These are phyloP conservation scores for Aspergillus carbonarius DNA, from an alignment of 2,329 filamentous ascomycete species.

Conservation along the genomic window DNA sequence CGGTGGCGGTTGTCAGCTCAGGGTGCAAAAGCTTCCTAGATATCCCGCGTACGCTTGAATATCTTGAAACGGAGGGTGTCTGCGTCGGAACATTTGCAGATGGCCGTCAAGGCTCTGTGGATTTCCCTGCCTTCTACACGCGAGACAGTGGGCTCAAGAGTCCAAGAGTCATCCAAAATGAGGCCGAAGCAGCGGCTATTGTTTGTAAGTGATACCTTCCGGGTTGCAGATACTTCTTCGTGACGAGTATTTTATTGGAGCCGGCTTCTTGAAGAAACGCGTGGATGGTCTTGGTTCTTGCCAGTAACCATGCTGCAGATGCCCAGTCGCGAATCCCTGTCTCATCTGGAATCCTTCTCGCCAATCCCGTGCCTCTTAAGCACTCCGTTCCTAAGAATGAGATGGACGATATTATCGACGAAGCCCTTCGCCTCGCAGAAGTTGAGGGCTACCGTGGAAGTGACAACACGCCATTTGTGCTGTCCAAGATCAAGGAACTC, in stretches of 20 bases:
- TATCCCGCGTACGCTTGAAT: slow-evolving; percentile 83
- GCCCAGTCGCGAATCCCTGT: slow-evolving; percentile 72
- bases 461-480: slow-evolving; percentile 80
- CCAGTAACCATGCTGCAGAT: slow-evolving; percentile 42
- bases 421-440: slow-evolving; percentile 65
- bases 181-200: slow-evolving; percentile 84
- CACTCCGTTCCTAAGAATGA: slow-evolving; percentile 67
- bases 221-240: too few relatives aligned
- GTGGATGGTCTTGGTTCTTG: background rate
- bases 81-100: slow-evolving; percentile 88
- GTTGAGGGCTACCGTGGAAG: slow-evolving; percentile 68
- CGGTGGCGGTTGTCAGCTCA: slow-evolving; percentile 82
- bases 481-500: slow-evolving; percentile 75
- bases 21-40: slow-evolving; percentile 97
- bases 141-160: slow-evolving; percentile 81
- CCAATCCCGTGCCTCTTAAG: slow-evolving; percentile 78
- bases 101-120: slow-evolving; percentile 67
- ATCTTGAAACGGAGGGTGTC: slow-evolving; percentile 68
- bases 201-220: slow-evolving; percentile 56
- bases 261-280: too few relatives aligned
- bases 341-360: slow-evolving; percentile 78
- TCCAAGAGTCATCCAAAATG: slow-evolving; percentile 70
- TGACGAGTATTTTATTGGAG: too few relatives aligned
- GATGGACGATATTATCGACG: slow-evolving; percentile 68
- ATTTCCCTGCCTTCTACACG: slow-evolving; percentile 92